Conservation (phyloP, 805 yeast genomes). For the Starmerella geochares region DNA sequence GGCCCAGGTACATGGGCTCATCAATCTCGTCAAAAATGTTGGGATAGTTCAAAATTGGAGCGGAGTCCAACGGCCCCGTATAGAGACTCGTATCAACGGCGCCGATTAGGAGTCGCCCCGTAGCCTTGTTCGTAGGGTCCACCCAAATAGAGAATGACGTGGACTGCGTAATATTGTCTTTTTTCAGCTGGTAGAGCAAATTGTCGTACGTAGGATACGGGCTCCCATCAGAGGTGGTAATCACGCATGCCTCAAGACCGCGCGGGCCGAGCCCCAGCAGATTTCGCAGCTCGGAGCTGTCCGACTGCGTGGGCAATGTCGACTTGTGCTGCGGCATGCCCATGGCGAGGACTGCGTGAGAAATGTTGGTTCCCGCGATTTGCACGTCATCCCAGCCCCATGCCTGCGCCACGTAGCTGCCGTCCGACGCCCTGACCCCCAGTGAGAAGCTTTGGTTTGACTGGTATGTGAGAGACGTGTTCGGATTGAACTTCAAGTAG, state of each 20-base stretch:
- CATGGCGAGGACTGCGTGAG: slow-evolving; percentile 1
- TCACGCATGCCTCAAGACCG: slow-evolving; percentile 16
- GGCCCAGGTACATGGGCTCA: slow-evolving; percentile 15
- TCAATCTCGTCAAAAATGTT: background rate
- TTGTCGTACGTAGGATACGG: slow-evolving; percentile 15
- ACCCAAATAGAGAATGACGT: slow-evolving; percentile 18
- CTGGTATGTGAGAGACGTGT: background rate
- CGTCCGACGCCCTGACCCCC: slow-evolving; percentile 11
- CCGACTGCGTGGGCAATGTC: background rate
- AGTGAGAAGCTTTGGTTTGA: slow-evolving; percentile 2
- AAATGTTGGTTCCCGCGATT: background rate
- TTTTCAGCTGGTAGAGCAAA: background rate
- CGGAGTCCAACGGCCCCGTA: background rate
- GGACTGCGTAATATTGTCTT: background rate
- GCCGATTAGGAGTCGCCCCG: slow-evolving; percentile 15
- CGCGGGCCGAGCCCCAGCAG: slow-evolving; percentile 20
- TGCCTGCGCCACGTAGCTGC: slow-evolving; percentile 5
- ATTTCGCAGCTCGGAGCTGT: background rate
- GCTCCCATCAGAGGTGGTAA: slow-evolving; percentile 5
- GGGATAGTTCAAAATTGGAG: slow-evolving; percentile 8
- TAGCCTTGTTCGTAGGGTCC: slow-evolving; percentile 7
- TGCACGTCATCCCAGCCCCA: slow-evolving; percentile 16
- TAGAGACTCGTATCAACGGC: slow-evolving; percentile 15
- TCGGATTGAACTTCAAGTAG: slow-evolving; percentile 2
- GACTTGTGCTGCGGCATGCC: background rate